phyloP scores from a whole-genome alignment of 441 rosid genomes.

The Metrosideros polymorpha region DNA sequence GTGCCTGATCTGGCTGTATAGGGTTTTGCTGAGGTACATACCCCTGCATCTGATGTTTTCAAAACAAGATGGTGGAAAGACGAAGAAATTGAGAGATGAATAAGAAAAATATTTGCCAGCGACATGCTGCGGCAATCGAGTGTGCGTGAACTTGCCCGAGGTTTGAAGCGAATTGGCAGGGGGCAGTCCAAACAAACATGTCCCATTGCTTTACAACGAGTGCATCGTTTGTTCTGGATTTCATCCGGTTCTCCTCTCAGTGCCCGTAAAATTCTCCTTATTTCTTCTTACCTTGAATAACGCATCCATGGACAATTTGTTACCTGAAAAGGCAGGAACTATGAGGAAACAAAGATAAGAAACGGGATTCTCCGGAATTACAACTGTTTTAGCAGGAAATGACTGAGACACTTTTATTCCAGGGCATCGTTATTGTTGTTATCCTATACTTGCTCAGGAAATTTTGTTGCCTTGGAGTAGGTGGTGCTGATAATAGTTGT shows the following conservation, averaged over 20 bases:
- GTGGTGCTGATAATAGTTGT: background rate
- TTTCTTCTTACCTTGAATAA: background rate
- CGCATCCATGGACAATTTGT: background rate
- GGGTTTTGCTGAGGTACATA: background rate
- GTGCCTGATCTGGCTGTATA: background rate
- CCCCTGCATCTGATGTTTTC: background rate
- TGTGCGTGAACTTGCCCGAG: background rate
- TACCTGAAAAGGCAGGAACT: background rate
- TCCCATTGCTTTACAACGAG: background rate
- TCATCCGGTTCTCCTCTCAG: background rate
- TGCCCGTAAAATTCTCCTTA: background rate
- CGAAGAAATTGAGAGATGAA: background rate
- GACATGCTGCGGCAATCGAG: background rate
- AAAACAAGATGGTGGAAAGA: background rate
- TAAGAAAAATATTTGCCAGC: background rate
- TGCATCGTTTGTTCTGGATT: background rate
- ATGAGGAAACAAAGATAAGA: background rate
- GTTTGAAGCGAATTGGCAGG: background rate
- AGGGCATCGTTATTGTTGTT: background rate
- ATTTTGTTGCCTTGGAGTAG: background rate
- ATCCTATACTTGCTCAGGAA: background rate
- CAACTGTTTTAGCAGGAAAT: background rate
- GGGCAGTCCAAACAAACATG: background rate
- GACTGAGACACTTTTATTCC: background rate
- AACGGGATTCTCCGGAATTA: background rate